phyloP scores from a whole-genome alignment of 768 basidiomycete species.

The Mycena galopus region DNA sequence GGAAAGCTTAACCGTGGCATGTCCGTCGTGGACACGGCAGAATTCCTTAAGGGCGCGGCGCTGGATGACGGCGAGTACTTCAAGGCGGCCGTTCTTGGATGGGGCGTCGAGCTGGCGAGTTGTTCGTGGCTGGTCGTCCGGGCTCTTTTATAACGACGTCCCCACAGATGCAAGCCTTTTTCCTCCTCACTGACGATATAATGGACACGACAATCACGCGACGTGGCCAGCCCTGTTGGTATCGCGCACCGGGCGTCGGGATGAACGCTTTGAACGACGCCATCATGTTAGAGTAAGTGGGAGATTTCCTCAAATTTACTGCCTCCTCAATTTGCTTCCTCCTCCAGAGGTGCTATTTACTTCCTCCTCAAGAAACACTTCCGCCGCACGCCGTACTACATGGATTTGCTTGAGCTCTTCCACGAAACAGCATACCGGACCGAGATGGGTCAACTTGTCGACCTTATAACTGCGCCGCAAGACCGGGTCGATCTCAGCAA shows the following conservation, averaged over 20 bases:
- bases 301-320: too few species aligned
- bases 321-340: too few species aligned
- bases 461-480: constrained; percentile 95
- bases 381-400: constrained; percentile 83
- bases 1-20: constrained; percentile 97
- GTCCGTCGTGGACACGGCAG: constrained; percentile 93
- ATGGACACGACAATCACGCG: constrained; percentile 97
- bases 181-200: constrained; percentile 97
- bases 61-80: constrained; percentile 89
- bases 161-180: constrained; percentile 92
- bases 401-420: constrained; percentile 92
- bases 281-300: constrained; percentile 97
- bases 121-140: neutral
- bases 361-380: constrained; percentile 90
- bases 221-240: constrained; percentile 97
- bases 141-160: neutral
- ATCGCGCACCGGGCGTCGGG: constrained; percentile 72
- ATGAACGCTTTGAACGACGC: constrained; percentile 96
- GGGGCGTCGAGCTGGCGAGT: constrained; percentile 95
- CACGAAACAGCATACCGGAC: constrained; percentile 93
- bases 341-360: constrained; percentile 95
- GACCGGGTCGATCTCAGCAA: constrained; percentile 86
- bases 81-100: constrained; percentile 90
- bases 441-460: constrained; percentile 96
- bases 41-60: constrained; percentile 83